Evolutionary conservation across 345 rosid genomes (phyloP).

Genomic region (Eucalyptus curtisii): DNA sequence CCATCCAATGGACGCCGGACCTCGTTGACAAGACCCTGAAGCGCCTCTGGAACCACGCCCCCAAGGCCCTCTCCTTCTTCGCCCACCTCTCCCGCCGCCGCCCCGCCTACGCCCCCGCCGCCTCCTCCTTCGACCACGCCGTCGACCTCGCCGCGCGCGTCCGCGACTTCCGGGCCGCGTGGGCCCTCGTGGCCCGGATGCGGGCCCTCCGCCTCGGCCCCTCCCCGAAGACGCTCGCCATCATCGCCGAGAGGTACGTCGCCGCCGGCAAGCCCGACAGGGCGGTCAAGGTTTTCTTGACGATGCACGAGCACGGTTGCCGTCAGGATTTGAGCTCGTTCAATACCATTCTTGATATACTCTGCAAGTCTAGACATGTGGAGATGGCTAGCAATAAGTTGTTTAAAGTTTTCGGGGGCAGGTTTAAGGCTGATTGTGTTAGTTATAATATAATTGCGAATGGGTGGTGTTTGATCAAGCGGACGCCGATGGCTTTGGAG

Average conservation of each 20-base stretch:
- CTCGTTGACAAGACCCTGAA: conserved; percentile 59
- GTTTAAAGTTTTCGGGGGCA: conserved; percentile 49
- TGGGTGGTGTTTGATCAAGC: conserved; percentile 94
- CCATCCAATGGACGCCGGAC: conserved; percentile 44
- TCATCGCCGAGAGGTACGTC: conserved; percentile 66
- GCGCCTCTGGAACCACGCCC: conserved; percentile 79
- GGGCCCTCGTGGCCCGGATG: conserved; percentile 55
- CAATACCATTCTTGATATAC: conserved; percentile 69
- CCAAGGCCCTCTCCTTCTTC: conserved; percentile 76
- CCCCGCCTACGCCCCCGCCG: conserved; percentile 33
- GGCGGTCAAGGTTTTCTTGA: conserved; percentile 62
- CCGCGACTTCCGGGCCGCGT: conserved; percentile 32
- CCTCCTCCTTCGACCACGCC: conserved; percentile 77
- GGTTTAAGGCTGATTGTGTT: conserved; percentile 59
- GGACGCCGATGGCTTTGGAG: conserved; percentile 64
- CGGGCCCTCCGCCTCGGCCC: conserved; percentile 58
- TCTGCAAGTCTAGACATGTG: conserved; percentile 60
- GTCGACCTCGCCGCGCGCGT: conserved; percentile 78
- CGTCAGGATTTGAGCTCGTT: conserved; percentile 61
- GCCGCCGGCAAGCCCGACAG: conserved; percentile 68
- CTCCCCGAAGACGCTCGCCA: conserved; percentile 54
- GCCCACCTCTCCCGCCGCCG: conserved; percentile 28
- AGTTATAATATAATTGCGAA: conserved; percentile 70
- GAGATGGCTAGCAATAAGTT: conserved; percentile 62
- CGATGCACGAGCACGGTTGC: conserved; percentile 80